Conservation (phyloP, 2,329 filamentous ascomycete species). For the Fusarium phyllophilum region DNA sequence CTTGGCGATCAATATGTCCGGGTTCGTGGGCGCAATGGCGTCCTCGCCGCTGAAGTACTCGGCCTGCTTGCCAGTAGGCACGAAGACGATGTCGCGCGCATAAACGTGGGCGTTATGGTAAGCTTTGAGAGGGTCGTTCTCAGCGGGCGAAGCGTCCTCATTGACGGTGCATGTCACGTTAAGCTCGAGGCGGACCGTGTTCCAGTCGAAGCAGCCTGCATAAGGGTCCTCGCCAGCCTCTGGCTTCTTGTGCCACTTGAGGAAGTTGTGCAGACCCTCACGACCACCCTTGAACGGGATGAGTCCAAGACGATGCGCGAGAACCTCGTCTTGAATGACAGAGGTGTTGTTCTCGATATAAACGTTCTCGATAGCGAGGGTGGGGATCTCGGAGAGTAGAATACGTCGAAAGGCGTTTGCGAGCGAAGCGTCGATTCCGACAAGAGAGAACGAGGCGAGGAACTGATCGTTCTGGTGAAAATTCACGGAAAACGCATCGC, state of each 20-base stretch:
- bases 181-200: constrained; percentile 84
- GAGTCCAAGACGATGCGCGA: constrained; percentile 88
- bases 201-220: constrained; percentile 77
- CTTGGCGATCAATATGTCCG: constrained; percentile 94
- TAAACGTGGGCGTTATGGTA: constrained; percentile 90
- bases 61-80: constrained; percentile 77
- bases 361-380: constrained; percentile 91
- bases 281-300: constrained; percentile 86
- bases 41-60: constrained; percentile 74
- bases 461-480: constrained; percentile 85
- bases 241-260: constrained; percentile 84
- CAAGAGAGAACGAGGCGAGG: constrained; percentile 87
- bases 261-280: constrained; percentile 78
- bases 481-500: constrained; percentile 74
- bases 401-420: constrained; percentile 98
- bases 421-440: constrained; percentile 90
- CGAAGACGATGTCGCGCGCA: constrained; percentile 79
- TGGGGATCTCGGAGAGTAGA: constrained; percentile 92
- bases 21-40: constrained; percentile 81
- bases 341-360: constrained; percentile 97
- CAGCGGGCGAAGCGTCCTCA: constrained; percentile 73
- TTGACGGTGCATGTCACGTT: constrained; percentile 85
- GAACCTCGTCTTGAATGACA: constrained; percentile 96
- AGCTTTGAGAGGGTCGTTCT: constrained; percentile 83
- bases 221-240: constrained; percentile 68